Evolutionary conservation across 768 basidiomycete species (phyloP), one percentile per base, ranked within the genome.

Genomic region (Lanmaoa rubissima): DNA sequence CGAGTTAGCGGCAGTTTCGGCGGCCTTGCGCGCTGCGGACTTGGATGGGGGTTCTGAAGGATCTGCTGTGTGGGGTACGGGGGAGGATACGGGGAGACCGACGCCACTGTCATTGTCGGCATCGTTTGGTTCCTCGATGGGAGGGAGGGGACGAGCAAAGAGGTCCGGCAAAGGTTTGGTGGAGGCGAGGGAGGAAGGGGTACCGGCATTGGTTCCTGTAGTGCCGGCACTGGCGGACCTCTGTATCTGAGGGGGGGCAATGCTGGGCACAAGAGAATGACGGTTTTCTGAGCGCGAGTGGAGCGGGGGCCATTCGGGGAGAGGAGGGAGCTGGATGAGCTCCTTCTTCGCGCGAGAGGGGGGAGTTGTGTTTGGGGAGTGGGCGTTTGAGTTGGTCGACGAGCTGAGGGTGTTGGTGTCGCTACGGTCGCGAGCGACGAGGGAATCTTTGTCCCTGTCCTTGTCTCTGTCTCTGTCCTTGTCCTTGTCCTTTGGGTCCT

Each of bases 151-250:
- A 28, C 80, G 78, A 9, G 70, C 39, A 47, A 78, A 78, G 61
- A 90, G 71, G 55, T 91, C 87, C 1, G 90, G 88, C 11, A 92
- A 77, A 9, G 90, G 90, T 65, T 92, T 91, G 69, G 79, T 82
- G 41, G 83, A 75, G 11, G 79, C 63, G 60, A 77, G 66, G 5
- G 81, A 80, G 26, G 74, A 72, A 42, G 82, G 79, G 0, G 82
- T 78, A 13, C 74, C 64, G 5, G 70, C 40, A 56, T 58, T 69
- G 40, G 82, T 77, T 0, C 69, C 66, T 0, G 69, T 58, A 3
- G 66, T 71, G 44, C 73, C 68, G 31, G 69, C 60, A 35, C 64
- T 70, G 47, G 13, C 24, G 32, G 71, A 69, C 45, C 67, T 60
- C 45, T 71, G 69, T 13, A 73, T 69, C 50, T 70, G 71, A 11